Conservation (phyloP, 2,329 filamentous ascomycete genomes). For the Alternaria conjuncta region DNA sequence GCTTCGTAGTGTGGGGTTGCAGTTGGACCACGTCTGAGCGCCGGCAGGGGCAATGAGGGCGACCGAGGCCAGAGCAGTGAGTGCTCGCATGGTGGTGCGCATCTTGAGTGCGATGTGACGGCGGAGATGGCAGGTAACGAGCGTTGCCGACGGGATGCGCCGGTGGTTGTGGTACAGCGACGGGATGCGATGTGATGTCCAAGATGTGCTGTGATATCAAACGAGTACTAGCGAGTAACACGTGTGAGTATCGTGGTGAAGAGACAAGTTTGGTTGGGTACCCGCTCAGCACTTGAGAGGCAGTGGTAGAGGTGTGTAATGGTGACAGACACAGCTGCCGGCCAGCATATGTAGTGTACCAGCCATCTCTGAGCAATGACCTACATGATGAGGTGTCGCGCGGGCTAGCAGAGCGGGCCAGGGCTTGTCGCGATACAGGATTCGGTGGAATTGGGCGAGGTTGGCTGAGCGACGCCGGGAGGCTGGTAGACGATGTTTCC, state of each 20-base stretch:
- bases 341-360: slow-evolving; percentile 37
- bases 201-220: slow-evolving; percentile 10
- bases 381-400: slow-evolving; percentile 33
- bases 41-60: slow-evolving; percentile 48
- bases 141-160: slow-evolving; percentile 3
- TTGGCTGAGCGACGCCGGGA: slow-evolving; percentile 34
- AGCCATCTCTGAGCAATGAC: slow-evolving; percentile 42
- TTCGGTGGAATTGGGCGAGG: slow-evolving; percentile 43
- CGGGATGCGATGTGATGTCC: neutral
- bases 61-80: slow-evolving; percentile 50
- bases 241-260: slow-evolving; percentile 14
- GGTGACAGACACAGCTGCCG: slow-evolving; percentile 20
- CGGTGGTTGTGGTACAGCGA: slow-evolving; percentile 11
- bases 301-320: slow-evolving; percentile 29
- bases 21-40: slow-evolving; percentile 63
- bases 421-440: slow-evolving; percentile 26
- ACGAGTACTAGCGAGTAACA: slow-evolving; percentile 11
- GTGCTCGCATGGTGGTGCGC: slow-evolving; percentile 40
- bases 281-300: slow-evolving; percentile 31
- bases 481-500: slow-evolving; percentile 31
- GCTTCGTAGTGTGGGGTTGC: slow-evolving; percentile 62
- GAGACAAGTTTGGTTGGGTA: slow-evolving; percentile 12
- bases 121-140: slow-evolving; percentile 8
- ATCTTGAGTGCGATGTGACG: slow-evolving; percentile 30
- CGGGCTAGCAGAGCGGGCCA: slow-evolving; percentile 28